Base-by-base conservation (phyloP, 805 yeast species). In the Cyberlindnera amylophila region DNA sequence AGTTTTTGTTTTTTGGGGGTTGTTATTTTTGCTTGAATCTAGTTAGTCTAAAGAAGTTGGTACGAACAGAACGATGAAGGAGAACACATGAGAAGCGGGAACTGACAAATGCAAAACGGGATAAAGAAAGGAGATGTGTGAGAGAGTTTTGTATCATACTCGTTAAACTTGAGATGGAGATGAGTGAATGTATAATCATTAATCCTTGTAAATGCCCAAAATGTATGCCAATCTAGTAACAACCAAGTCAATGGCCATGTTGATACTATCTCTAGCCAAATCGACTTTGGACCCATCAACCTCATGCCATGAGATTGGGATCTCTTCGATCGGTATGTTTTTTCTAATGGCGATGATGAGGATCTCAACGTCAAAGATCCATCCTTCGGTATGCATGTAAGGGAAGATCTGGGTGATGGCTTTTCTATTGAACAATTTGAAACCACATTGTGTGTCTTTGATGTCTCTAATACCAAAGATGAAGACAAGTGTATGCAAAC, bases 281-380 rank as follows among this genome's bases (percentile, higher is more conserved):
- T 83, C 96, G 64, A 93, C 84, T 64, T 93, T 93, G 33, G 96
- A 86, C 0, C 99, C 99, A 53, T 77, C 95, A 34, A 93, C 93
- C 64, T 93, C 99, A 64, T 89, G 96, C 99, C 99, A 93, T 46
- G 84, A 84, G 31, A 93, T 87, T 9, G 96, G 80, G 15, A 90
- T 77, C 66, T 93, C 99, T 39, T 65, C 67, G 36, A 90, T 72
- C 4, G 75, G 72, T 31, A 91, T 80, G 0, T 64, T 54, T 60
- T 87, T 87, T 48, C 86, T 70, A 52, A 79, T 76, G 1, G 90
- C 96, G 45, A 93, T 67, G 41, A 93, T 76, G 51, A 93, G 70
- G 13, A 91, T 77, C 66, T 93, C 99, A 26, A 93, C 97, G 59
- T 93, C 99, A 64, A 93, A 93, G 29, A 93, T 93, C 99, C 99